Evolutionary conservation across 179 eudicot species (phyloP).

Genomic region (Gypsophila paniculata): DNA sequence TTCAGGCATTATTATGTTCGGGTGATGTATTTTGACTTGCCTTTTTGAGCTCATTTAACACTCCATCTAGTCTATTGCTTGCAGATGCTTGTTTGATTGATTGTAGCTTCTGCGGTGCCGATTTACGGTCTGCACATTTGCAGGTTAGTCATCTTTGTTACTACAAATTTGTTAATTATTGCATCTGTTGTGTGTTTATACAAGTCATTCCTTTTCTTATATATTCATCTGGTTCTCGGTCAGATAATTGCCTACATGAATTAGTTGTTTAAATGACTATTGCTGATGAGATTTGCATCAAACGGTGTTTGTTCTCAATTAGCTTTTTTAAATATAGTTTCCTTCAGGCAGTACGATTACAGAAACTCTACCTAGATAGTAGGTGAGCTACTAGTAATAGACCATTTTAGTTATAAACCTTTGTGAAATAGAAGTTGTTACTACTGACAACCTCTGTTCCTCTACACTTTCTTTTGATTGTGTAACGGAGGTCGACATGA

Average conservation of each 20-base stretch:
- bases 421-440: not conserved
- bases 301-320: not conserved
- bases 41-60: constrained; percentile 12
- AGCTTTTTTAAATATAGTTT: not conserved
- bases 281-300: not conserved
- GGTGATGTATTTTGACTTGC: not conserved
- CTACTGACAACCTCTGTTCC: no score
- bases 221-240: not conserved
- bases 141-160: constrained; percentile 48
- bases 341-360: not conserved
- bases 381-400: not conserved
- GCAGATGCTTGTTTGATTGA: constrained; percentile 89
- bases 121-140: constrained; percentile 83
- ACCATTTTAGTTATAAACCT: not conserved
- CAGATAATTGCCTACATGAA: constrained; percentile 2
- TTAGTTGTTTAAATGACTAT: not conserved
- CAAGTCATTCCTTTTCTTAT: not conserved
- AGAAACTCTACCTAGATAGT: not conserved
- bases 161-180: no score
- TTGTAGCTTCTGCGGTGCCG: constrained; percentile 94
- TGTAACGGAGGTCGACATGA: no score
- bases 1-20: constrained; percentile 10
- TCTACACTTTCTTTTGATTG: no score
- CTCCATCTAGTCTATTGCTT: constrained; percentile 16
- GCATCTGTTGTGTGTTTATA: no score